These are phyloP conservation scores for Fusarium sarcochroum DNA, from an alignment of 2,329 filamentous ascomycete species.

Conservation along the genomic window DNA sequence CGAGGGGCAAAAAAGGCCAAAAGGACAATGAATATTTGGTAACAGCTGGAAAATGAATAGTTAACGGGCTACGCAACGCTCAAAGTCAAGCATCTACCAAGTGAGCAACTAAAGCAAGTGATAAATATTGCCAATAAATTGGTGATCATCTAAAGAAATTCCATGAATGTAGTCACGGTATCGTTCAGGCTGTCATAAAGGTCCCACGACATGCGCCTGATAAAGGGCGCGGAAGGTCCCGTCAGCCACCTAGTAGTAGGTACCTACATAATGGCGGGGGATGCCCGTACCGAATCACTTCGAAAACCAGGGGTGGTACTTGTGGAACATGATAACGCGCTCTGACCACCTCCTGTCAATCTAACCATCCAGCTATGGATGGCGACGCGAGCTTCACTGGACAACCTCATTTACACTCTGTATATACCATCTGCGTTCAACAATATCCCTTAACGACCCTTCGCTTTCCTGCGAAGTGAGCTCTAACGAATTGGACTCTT, in stretches of 20 bases:
- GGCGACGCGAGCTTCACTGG: slow-evolving; percentile 30
- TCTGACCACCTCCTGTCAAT: slow-evolving; percentile 32
- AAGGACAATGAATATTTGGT: not conserved
- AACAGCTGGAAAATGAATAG: not conserved
- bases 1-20: slow-evolving; percentile 10
- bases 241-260: slow-evolving; percentile 10
- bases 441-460: not conserved
- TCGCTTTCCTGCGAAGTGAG: not conserved
- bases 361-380: slow-evolving; percentile 5
- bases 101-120: slow-evolving; percentile 6
- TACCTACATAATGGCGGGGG: slow-evolving; percentile 31
- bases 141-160: slow-evolving; percentile 1
- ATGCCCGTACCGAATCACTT: slow-evolving; percentile 36
- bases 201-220: slow-evolving; percentile 34
- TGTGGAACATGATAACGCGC: slow-evolving; percentile 25
- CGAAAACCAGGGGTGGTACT: slow-evolving; percentile 34
- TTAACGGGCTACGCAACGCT: not conserved
- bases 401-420: slow-evolving; percentile 25
- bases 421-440: slow-evolving; percentile 5
- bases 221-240: slow-evolving; percentile 42
- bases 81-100: not conserved
- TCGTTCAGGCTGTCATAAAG: slow-evolving; percentile 14
- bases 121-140: slow-evolving; percentile 11
- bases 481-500: not conserved
- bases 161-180: slow-evolving; percentile 4